Evolutionary conservation across 495 filamentous ascomycete genomes (phyloP), one percentile per base, ranked within the genome.

Genomic region (Talaromyces nanjingensis): DNA sequence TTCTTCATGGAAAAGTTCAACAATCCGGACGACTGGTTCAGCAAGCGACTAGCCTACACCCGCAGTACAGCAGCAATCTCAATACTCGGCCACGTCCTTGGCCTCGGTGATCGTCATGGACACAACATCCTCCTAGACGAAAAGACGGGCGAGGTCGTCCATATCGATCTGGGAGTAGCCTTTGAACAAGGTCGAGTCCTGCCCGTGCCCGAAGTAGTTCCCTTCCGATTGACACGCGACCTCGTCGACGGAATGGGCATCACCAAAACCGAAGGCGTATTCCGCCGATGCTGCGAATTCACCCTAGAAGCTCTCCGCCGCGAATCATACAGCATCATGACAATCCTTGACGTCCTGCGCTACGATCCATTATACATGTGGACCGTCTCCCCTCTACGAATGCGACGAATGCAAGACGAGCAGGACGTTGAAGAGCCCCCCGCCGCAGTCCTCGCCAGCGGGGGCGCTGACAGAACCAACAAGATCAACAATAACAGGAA

Each of bases 211-310:
- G 94, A 98, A 76, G 87, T 96, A 0, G 93, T 98, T 0, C 94
- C 94, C 0, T 98, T 98, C 79, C 84, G 94, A 4, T 75, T 98
- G 64, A 97, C 94, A n/a, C 83, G 94, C 24, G 94, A 98, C 72
- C 86, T 98, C 31, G 91, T 98, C 12, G 96, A 98, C 71, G 94
- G 91, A 22, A 97, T 98, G 88, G 94, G 94, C 22, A 91, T 97
- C 66, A 96, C 91, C 34, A 89, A 89, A 68, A 97, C 92, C 0
- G 94, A 98, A 76, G 94, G 94, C 7, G 91, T 97, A 2, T 98
- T 97, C 78, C 86, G 93, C 11, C 84, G 94, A 24, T 98, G 96
- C 74, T 98, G 96, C 74, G 96, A 98, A 73, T 97, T 98, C 70
- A 98, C 93, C 0, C 83, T 98, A 5, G 92, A 97, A 65, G 91